Percentiles rank a stretch among this genome's conserved stretches.
Evolutionary conservation across 768 basidiomycete genomes (phyloP).

Genomic region (Pleurotus pulmonarius): DNA sequence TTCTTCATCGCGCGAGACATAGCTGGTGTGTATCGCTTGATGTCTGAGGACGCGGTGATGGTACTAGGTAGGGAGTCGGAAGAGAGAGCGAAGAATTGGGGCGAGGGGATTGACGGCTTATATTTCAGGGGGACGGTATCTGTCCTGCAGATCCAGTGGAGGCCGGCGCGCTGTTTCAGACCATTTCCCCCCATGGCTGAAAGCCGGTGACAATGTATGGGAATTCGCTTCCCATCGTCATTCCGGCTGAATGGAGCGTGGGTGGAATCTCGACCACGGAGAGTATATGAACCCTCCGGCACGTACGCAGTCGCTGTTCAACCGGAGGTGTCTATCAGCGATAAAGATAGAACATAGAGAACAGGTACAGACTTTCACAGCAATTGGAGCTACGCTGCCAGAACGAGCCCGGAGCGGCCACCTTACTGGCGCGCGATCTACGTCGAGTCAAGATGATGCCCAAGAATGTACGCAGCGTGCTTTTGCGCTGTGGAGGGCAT

Average conservation of each 20-base stretch:
- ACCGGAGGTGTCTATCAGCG: not conserved
- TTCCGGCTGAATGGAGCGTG: not conserved
- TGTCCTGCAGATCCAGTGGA: not conserved
- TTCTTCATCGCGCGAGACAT: constrained; percentile 8
- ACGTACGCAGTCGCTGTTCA: not conserved
- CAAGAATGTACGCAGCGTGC: too few species aligned
- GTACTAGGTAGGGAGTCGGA: not conserved
- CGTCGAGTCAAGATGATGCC: too few species aligned
- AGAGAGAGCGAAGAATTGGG: not conserved
- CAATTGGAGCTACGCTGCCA: too few species aligned
- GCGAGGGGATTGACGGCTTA: not conserved
- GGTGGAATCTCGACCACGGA: not conserved
- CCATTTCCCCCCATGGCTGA: not conserved
- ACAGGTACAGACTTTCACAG: not conserved
- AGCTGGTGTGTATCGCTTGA: not conserved
- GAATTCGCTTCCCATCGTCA: not conserved
- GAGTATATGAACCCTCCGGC: not conserved
- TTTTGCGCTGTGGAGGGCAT: too few species aligned
- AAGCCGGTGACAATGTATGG: constrained; percentile 5
- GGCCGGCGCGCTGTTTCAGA: not conserved
- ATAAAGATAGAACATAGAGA: not conserved
- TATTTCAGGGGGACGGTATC: not conserved
- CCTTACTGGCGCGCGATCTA: too few species aligned
- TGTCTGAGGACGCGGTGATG: not conserved
- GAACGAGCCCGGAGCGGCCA: too few species aligned